phyloP scores from a whole-genome alignment of 805 yeast genomes.

The Lachancea cidri region DNA sequence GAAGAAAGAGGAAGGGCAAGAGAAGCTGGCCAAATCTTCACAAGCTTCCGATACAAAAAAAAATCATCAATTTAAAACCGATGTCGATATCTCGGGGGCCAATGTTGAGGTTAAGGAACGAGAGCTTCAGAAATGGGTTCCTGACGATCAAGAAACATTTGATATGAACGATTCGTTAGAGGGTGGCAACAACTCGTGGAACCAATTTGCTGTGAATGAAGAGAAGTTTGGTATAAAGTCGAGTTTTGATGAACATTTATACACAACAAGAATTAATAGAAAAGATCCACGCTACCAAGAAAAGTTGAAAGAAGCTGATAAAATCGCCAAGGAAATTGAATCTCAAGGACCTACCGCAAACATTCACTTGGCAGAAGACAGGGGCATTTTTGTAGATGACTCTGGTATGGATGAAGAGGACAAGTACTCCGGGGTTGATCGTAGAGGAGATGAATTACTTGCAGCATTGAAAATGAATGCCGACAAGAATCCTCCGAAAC shows the following conservation, averaged over 20 bases:
- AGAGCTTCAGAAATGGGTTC: constrained; percentile 80
- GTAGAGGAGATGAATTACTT: constrained; percentile 38
- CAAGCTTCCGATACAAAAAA: constrained; percentile 3
- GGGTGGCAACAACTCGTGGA: constrained; percentile 54
- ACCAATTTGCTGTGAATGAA: constrained; percentile 91
- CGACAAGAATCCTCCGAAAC: constrained; percentile 25
- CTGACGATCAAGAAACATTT: constrained; percentile 43
- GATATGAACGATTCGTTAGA: constrained; percentile 31
- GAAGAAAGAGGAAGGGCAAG: constrained; percentile 10
- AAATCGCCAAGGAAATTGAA: constrained; percentile 80
- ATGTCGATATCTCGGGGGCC: constrained; percentile 70
- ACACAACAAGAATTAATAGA: constrained; percentile 73
- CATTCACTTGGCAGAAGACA: constrained; percentile 84
- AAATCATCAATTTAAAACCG: constrained; percentile 60
- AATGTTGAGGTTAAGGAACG: constrained; percentile 48
- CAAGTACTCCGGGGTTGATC: constrained; percentile 86
- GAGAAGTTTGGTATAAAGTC: constrained; percentile 84
- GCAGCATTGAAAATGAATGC: constrained; percentile 31
- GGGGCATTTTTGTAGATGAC: constrained; percentile 74
- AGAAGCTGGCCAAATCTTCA: constrained; percentile 6
- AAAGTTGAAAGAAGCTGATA: constrained; percentile 65
- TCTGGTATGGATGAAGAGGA: constrained; percentile 93
- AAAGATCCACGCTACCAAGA: constrained; percentile 67
- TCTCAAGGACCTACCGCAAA: constrained; percentile 58
- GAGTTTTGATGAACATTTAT: constrained; percentile 73